These are phyloP conservation scores for Cyclotella cryptica DNA, from an alignment of 108 stramenopile species.

Conservation along the genomic window DNA sequence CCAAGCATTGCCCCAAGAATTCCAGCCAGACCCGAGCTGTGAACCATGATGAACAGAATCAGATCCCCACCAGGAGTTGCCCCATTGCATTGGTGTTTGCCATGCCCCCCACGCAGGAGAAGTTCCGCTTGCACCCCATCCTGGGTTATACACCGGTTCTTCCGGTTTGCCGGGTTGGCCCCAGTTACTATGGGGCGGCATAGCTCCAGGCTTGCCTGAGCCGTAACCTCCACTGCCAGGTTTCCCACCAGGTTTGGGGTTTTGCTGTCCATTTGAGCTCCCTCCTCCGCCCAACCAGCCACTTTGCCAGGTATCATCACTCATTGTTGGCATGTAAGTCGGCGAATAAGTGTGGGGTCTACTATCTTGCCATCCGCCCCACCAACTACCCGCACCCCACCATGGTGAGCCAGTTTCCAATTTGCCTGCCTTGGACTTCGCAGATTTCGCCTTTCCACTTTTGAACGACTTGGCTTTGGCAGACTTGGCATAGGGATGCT, in stretches of 20 bases:
- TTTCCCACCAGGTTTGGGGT: neutral
- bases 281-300: constrained; percentile 5
- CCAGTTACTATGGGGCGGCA: neutral
- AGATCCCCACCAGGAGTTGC: constrained; percentile 4
- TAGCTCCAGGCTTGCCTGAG: neutral
- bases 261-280: neutral
- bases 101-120: neutral
- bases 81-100: neutral
- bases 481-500: neutral
- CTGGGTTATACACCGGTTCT: neutral
- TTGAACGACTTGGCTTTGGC: constrained; percentile 5
- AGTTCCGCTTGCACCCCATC: neutral
- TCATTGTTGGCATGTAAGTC: constrained; percentile 11
- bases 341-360: constrained; percentile 1
- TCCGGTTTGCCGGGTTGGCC: neutral
- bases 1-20: neutral
- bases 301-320: neutral
- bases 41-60: constrained; percentile 2
- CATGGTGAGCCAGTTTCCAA: neutral
- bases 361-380: neutral
- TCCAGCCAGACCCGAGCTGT: neutral
- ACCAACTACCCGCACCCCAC: neutral
- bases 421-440: constrained; percentile 24
- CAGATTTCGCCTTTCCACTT: constrained; percentile 16
- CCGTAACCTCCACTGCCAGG: neutral